Percentiles rank a stretch among this genome's conserved stretches.
phyloP scores from a whole-genome alignment of 2,329 filamentous ascomycete genomes.

The Nemania abortiva region DNA sequence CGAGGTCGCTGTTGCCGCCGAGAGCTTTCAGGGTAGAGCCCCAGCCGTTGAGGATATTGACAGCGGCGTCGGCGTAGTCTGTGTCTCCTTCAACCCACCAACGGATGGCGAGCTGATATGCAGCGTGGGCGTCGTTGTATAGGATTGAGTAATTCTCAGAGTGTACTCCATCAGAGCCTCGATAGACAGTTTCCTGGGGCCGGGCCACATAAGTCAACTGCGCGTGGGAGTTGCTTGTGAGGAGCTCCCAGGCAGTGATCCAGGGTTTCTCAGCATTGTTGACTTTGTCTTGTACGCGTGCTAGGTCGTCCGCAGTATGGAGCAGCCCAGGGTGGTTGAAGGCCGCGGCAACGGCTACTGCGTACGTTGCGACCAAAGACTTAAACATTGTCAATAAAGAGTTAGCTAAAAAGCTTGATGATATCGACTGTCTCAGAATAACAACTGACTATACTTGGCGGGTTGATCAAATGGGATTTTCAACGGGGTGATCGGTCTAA shows the following conservation, averaged over 20 bases:
- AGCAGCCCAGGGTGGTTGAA: conserved; percentile 33
- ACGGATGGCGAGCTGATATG: conserved; percentile 55
- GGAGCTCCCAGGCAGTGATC: conserved; percentile 32
- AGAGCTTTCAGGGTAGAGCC: conserved; percentile 51
- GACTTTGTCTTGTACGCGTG: conserved; percentile 27
- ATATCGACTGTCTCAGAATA: background rate
- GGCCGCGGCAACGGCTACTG: background rate
- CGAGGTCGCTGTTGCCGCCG: conserved; percentile 53
- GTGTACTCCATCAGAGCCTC: conserved; percentile 46
- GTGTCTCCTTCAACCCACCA: conserved; percentile 57
- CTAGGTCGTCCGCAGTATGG: conserved; percentile 31
- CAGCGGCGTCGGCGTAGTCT: conserved; percentile 54
- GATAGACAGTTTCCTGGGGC: conserved; percentile 52
- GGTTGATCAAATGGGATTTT: background rate
- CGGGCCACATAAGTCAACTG: conserved; percentile 47
- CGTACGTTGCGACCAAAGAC: background rate
- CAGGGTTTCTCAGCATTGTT: conserved; percentile 20
- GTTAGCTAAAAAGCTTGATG: background rate
- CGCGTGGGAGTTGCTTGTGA: conserved; percentile 44
- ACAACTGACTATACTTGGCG: background rate
- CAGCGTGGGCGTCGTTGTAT: conserved; percentile 53
- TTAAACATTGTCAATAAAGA: background rate
- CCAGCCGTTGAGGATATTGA: conserved; percentile 56
- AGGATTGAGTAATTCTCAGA: conserved; percentile 52
- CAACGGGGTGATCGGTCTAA: background rate